These are phyloP conservation scores for Aspergillus brunneoviolaceus DNA, from an alignment of 2,329 filamentous ascomycete species.

Conservation along the genomic window DNA sequence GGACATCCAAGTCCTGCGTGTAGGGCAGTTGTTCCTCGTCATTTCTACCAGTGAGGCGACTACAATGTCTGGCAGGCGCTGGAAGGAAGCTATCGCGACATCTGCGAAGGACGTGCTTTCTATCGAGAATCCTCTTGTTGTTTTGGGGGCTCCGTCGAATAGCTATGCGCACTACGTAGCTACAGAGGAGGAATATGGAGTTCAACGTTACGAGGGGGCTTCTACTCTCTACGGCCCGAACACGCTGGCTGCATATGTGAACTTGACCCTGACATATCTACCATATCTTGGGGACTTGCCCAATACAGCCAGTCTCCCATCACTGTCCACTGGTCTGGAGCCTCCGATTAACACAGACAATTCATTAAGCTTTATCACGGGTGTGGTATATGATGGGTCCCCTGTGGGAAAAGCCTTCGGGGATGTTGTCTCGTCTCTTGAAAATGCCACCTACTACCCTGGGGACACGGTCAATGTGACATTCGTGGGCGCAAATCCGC, in stretches of 20 bases:
- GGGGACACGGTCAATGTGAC: slow-evolving; percentile 64
- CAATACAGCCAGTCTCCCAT: slow-evolving; percentile 39
- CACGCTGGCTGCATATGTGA: slow-evolving; percentile 83
- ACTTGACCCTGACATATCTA: slow-evolving; percentile 73
- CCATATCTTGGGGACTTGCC: slow-evolving; percentile 59
- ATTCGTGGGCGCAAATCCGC: slow-evolving; percentile 85
- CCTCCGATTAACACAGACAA: slow-evolving; percentile 76
- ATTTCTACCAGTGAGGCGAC: slow-evolving; percentile 84
- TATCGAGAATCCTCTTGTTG: slow-evolving; percentile 64
- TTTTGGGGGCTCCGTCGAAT: slow-evolving; percentile 86
- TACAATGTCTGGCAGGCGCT: slow-evolving; percentile 87
- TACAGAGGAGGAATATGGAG: slow-evolving; percentile 74
- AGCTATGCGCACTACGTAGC: slow-evolving; percentile 82
- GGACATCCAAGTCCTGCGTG: slow-evolving; percentile 79
- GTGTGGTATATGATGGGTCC: slow-evolving; percentile 71
- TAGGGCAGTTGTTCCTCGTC: slow-evolving; percentile 81
- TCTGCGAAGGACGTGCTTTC: slow-evolving; percentile 54
- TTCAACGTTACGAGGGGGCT: slow-evolving; percentile 94
- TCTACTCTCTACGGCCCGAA: slow-evolving; percentile 84
- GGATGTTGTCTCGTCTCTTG: slow-evolving; percentile 56
- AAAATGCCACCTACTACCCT: slow-evolving; percentile 54
- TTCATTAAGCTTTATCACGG: slow-evolving; percentile 77
- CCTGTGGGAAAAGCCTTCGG: slow-evolving; percentile 70
- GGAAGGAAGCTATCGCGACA: slow-evolving; percentile 68
- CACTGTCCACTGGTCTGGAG: slow-evolving; percentile 54